Conservation (phyloP, 2,329 filamentous ascomycete species). For the Simplicillium aogashimaense region DNA sequence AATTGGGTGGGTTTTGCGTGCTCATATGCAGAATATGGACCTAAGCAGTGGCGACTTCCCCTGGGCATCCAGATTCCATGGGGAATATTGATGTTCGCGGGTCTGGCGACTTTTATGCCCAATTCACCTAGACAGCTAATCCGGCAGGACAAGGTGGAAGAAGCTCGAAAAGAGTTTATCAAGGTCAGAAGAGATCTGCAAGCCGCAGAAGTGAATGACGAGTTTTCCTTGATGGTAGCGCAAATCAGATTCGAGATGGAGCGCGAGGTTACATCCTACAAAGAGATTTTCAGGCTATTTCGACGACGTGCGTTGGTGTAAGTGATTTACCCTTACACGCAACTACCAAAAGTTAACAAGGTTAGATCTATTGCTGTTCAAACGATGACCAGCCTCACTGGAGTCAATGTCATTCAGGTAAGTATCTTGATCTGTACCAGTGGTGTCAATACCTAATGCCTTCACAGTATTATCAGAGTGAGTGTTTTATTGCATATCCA, state of each 20-base stretch:
- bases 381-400: constrained; percentile 46
- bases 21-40: constrained; percentile 37
- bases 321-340: constrained; percentile 10
- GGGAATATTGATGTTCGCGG: constrained; percentile 43
- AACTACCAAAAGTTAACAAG: background rate
- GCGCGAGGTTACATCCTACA: constrained; percentile 39
- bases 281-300: constrained; percentile 41
- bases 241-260: constrained; percentile 49
- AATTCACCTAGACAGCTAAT: constrained; percentile 28
- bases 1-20: constrained; percentile 50
- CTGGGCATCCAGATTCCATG: constrained; percentile 45
- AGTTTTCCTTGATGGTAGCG: constrained; percentile 42
- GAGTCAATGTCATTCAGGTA: constrained; percentile 43
- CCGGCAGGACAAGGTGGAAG: constrained; percentile 34
- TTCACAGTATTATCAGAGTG: constrained; percentile 27
- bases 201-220: constrained; percentile 32
- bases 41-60: constrained; percentile 43
- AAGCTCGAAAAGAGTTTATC: constrained; percentile 35
- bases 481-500: background rate
- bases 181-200: constrained; percentile 35
- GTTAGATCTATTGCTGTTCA: constrained; percentile 40
- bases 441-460: background rate
- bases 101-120: constrained; percentile 13
- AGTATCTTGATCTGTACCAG: background rate
- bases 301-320: constrained; percentile 39